These are phyloP conservation scores for Nidularia pulvinata DNA, from an alignment of 768 basidiomycete genomes.

Conservation along the genomic window DNA sequence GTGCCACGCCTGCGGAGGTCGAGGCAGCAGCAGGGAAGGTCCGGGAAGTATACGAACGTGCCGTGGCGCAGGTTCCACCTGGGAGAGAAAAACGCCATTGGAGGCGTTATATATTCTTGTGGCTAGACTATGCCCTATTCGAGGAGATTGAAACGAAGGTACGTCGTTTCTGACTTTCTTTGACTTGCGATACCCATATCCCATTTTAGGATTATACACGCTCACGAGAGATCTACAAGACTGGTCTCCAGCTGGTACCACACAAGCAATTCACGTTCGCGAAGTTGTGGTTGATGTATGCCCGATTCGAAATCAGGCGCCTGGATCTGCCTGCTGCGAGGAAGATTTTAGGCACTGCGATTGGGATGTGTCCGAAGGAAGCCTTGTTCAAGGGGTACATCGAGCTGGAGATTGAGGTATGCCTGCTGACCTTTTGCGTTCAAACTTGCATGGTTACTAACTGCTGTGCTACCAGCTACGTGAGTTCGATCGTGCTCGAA, in stretches of 20 bases:
- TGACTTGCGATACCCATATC: not conserved
- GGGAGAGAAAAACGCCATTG: conserved; percentile 92
- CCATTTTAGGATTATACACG: conserved; percentile 73
- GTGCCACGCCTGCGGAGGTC: conserved; percentile 69
- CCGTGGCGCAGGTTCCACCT: conserved; percentile 94
- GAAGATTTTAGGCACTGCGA: conserved; percentile 85
- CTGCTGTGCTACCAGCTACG: conserved; percentile 55
- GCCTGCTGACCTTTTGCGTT: conserved; percentile 7
- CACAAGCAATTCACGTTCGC: conserved; percentile 98
- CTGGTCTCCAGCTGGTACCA: conserved; percentile 84
- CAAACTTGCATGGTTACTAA: not conserved
- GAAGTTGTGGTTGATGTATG: conserved; percentile 93
- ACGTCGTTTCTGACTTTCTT: conserved; percentile 8
- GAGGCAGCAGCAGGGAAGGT: conserved; percentile 65
- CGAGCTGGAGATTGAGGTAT: conserved; percentile 87
- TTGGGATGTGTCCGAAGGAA: conserved; percentile 97
- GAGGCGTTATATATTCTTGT: conserved; percentile 89
- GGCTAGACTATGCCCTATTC: conserved; percentile 95
- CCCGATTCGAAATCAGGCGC: conserved; percentile 88
- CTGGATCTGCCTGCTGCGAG: conserved; percentile 83
- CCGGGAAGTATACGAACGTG: conserved; percentile 93
- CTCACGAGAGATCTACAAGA: conserved; percentile 90
- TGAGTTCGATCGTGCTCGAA: conserved; percentile 94
- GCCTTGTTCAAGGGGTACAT: conserved; percentile 96
- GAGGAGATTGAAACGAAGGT: conserved; percentile 97